phyloP scores from a whole-genome alignment of 2,329 filamentous ascomycete genomes.

The Onygenales sp. region DNA sequence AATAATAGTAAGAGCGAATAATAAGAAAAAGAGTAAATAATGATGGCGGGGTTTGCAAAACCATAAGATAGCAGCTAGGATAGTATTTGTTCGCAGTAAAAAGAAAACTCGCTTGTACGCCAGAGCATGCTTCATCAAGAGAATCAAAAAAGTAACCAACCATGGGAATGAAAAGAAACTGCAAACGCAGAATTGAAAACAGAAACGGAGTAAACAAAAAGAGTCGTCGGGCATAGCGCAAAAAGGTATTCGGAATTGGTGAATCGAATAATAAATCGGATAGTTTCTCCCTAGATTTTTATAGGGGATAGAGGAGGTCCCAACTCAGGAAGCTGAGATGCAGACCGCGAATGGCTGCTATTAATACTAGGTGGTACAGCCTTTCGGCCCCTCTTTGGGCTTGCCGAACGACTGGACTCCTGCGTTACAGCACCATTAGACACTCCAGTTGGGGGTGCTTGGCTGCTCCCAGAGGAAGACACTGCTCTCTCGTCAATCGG shows the following conservation, averaged over 20 bases:
- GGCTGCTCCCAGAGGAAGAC: slow-evolving; percentile 58
- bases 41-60: neutral
- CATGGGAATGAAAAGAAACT: neutral
- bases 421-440: slow-evolving; percentile 6
- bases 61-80: neutral
- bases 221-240: neutral
- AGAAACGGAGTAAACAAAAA: neutral
- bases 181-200: neutral
- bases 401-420: slow-evolving; percentile 20
- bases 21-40: neutral
- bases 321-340: slow-evolving; percentile 39
- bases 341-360: slow-evolving; percentile 23
- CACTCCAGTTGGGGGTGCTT: slow-evolving; percentile 27
- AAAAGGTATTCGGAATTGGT: neutral
- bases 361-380: slow-evolving; percentile 16
- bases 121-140: slow-evolving; percentile 2
- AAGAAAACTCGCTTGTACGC: neutral
- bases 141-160: neutral
- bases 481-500: slow-evolving; percentile 44
- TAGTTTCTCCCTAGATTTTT: slow-evolving; percentile 25
- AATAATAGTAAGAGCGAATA: neutral
- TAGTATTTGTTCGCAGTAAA: neutral
- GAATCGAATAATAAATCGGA: neutral
- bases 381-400: slow-evolving; percentile 21
- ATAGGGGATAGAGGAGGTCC: slow-evolving; percentile 40